phyloP scores from a whole-genome alignment of 331 rosid genomes.

The Acacia pycnantha region DNA sequence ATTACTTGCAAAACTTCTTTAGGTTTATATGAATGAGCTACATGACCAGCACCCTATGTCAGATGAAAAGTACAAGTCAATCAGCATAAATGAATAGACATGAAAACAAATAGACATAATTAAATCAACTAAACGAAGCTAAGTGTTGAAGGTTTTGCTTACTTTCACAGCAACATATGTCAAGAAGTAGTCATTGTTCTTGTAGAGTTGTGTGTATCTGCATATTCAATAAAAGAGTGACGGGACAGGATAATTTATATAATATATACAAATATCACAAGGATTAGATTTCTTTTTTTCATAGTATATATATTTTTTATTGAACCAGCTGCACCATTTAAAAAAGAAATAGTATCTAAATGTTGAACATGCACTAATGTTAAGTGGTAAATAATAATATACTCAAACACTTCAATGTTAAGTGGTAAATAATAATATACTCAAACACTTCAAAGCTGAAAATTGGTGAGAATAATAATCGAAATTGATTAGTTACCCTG shows the following conservation, averaged over 20 bases:
- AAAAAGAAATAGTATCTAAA: not conserved
- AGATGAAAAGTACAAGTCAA: not conserved
- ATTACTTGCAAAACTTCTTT: slow-evolving; percentile 11
- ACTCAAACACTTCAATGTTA: not conserved
- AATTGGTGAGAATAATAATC: not conserved
- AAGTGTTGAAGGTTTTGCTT: not conserved
- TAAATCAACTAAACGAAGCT: not conserved
- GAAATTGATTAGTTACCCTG: slow-evolving; percentile 20
- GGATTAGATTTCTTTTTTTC: not conserved
- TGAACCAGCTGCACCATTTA: not conserved
- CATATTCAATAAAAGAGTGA: not conserved
- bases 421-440: not conserved
- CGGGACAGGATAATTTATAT: not conserved
- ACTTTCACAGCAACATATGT: slow-evolving; percentile 26
- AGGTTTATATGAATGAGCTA: slow-evolving; percentile 24
- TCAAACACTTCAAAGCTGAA: not conserved
- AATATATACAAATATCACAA: not conserved
- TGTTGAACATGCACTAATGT: not conserved
- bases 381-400: not conserved
- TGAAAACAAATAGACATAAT: not conserved
- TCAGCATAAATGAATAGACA: not conserved
- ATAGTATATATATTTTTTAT: no score
- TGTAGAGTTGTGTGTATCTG: not conserved
- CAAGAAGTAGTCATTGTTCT: not conserved
- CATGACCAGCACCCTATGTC: slow-evolving; percentile 28